Evolutionary conservation across 257 asterid genomes (phyloP).

Genomic region (Fraxinus americana): DNA sequence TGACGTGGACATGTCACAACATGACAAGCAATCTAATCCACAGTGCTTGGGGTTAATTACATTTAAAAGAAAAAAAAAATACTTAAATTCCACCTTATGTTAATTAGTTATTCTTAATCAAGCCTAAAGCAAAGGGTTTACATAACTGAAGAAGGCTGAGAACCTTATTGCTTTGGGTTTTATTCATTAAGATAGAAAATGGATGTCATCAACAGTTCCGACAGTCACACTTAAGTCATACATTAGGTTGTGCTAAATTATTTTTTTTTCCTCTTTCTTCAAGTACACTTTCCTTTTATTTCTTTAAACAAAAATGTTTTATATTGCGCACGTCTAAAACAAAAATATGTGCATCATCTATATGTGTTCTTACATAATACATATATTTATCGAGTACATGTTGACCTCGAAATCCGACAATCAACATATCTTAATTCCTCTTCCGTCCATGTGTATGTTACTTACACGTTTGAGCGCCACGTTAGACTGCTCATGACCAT

Average conservation of each 20-base stretch:
- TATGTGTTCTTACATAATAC: no score
- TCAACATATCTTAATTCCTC: no score
- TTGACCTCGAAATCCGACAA: no score
- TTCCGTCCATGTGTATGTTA: no score
- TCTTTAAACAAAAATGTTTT: no score
- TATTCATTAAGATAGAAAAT: neutral
- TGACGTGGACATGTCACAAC: neutral
- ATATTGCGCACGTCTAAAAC: no score
- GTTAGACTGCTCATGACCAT: no score
- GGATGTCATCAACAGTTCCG: neutral
- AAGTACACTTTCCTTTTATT: no score
- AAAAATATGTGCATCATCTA: no score
- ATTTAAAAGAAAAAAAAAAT: neutral
- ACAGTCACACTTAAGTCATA: neutral
- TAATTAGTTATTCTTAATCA: neutral
- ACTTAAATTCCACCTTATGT: neutral
- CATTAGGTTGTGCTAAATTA: neutral
- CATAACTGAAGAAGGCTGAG: constrained; percentile 14
- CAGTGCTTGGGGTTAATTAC: neutral
- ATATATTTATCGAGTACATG: no score
- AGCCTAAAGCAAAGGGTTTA: neutral
- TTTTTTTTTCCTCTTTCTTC: neutral
- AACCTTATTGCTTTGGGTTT: constrained; percentile 4
- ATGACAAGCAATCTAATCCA: neutral
- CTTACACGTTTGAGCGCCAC: no score